phyloP scores from a whole-genome alignment of 2,329 filamentous ascomycete genomes.

The Neonectria neomacrospora region DNA sequence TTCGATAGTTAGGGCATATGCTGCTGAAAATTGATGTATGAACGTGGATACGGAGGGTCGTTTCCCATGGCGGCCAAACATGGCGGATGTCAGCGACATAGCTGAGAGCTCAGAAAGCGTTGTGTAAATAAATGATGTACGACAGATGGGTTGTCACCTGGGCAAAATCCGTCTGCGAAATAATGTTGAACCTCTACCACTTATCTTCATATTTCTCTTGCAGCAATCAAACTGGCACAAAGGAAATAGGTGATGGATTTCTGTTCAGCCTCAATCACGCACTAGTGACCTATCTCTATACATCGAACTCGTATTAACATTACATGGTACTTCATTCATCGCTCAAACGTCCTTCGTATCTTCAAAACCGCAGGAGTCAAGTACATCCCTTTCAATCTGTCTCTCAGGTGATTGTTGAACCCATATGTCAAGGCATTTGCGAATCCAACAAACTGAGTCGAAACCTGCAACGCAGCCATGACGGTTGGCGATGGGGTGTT shows the following conservation, averaged over 20 bases:
- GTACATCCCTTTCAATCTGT: slow-evolving; percentile 31
- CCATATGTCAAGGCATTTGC: slow-evolving; percentile 40
- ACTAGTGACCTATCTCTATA: neutral
- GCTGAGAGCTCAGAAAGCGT: neutral
- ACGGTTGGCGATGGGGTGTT: slow-evolving; percentile 22
- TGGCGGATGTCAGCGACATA: neutral
- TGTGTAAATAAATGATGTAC: neutral
- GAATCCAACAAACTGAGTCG: slow-evolving; percentile 39
- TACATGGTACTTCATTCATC: neutral
- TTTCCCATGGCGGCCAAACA: neutral
- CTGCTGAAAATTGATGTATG: neutral
- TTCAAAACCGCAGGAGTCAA: slow-evolving; percentile 31
- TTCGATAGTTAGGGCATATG: slow-evolving; percentile 16
- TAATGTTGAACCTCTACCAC: neutral
- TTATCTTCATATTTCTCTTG: neutral
- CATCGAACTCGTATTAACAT: neutral
- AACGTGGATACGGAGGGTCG: neutral
- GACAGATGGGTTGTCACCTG: no score
- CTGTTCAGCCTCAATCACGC: neutral
- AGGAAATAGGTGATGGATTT: neutral
- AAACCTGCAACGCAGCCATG: slow-evolving; percentile 32
- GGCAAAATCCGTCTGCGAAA: neutral
- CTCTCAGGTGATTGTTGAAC: slow-evolving; percentile 40
- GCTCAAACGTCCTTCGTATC: slow-evolving; percentile 5
- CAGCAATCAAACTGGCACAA: neutral